A percentile compares a stretch with the other conserved stretches of the same genome.
These are phyloP conservation scores for Stagonosporopsis vannaccii DNA, from an alignment of 2,329 filamentous ascomycete genomes.

Conservation along the genomic window DNA sequence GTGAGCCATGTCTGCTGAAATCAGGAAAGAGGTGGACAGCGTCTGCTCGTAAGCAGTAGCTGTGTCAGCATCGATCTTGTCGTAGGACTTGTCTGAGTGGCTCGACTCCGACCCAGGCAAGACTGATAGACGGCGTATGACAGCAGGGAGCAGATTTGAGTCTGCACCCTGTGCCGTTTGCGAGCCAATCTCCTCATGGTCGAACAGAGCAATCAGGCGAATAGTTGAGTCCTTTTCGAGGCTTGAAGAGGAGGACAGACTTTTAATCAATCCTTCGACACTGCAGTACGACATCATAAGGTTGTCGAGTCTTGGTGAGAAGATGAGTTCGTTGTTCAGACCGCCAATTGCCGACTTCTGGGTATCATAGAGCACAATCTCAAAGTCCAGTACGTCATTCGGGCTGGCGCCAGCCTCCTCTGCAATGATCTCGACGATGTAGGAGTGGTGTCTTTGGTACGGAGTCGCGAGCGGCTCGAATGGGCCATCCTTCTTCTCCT, in stretches of 20 bases:
- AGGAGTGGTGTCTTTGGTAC: slow-evolving; percentile 85
- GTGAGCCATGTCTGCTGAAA: slow-evolving; percentile 98
- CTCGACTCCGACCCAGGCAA: slow-evolving; percentile 67
- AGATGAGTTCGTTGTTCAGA: slow-evolving; percentile 92
- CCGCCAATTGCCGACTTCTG: slow-evolving; percentile 90
- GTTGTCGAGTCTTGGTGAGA: slow-evolving; percentile 94
- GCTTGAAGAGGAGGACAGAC: slow-evolving; percentile 67
- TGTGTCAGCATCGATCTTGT: slow-evolving; percentile 64
- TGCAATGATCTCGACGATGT: slow-evolving; percentile 84
- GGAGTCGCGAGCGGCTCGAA: slow-evolving; percentile 81
- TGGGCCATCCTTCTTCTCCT: slow-evolving; percentile 49
- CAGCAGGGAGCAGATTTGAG: slow-evolving; percentile 87
- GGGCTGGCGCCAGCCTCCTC: slow-evolving; percentile 75
- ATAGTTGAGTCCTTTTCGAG: slow-evolving; percentile 82
- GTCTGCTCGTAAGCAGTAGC: slow-evolving; percentile 93
- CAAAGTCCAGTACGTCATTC: slow-evolving; percentile 85
- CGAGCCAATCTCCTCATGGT: slow-evolving; percentile 97
- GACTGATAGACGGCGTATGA: slow-evolving; percentile 85
- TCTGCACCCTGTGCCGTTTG: slow-evolving; percentile 91
- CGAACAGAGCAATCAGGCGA: slow-evolving; percentile 91
- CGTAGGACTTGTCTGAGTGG: slow-evolving; percentile 70
- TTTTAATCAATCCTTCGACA: slow-evolving; percentile 83
- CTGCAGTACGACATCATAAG: slow-evolving; percentile 96
- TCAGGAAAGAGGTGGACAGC: slow-evolving; percentile 85
- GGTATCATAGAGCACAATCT: slow-evolving; percentile 95